These are phyloP conservation scores for Diaporthe longicolla DNA, from an alignment of 2,329 filamentous ascomycete species.

Conservation along the genomic window DNA sequence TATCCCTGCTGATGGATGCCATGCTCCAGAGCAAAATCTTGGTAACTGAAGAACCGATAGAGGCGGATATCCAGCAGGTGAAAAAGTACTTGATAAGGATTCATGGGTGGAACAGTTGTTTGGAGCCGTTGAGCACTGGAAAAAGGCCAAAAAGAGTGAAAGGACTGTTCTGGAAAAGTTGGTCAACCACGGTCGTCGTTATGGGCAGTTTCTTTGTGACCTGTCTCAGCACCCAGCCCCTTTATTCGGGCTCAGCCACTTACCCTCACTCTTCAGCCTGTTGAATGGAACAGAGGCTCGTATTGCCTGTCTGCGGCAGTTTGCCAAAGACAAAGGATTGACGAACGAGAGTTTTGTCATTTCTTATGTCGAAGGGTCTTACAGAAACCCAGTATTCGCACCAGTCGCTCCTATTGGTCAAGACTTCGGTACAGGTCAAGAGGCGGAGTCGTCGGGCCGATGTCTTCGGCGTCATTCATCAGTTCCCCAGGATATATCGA, in stretches of 20 bases:
- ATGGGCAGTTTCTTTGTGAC: conserved; percentile 4
- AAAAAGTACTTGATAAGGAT: not conserved
- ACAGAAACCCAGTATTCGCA: not conserved
- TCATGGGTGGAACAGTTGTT: conserved; percentile 6
- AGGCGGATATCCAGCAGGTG: conserved; percentile 1
- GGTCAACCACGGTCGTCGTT: not conserved
- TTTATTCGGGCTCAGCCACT: conserved; percentile 3
- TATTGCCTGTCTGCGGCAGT: not conserved
- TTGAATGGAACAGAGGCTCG: not conserved
- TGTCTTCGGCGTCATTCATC: not conserved
- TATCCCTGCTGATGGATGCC: not conserved
- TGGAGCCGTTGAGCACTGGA: not conserved
- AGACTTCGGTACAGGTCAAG: not conserved
- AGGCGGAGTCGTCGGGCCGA: not conserved
- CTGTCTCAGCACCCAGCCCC: not conserved
- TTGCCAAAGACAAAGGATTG: not conserved
- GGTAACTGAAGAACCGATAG: not conserved
- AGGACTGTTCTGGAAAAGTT: not conserved
- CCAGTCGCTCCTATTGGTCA: not conserved
- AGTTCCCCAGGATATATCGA: not conserved
- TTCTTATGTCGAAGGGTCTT: not conserved
- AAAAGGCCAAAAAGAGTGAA: not conserved
- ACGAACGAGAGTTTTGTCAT: not conserved
- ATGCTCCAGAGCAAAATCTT: not conserved
- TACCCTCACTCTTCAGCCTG: not conserved